Evolutionary conservation across 371 early-diverging fungal genomes (phyloP).

Genomic region (Mortierella sp.): DNA sequence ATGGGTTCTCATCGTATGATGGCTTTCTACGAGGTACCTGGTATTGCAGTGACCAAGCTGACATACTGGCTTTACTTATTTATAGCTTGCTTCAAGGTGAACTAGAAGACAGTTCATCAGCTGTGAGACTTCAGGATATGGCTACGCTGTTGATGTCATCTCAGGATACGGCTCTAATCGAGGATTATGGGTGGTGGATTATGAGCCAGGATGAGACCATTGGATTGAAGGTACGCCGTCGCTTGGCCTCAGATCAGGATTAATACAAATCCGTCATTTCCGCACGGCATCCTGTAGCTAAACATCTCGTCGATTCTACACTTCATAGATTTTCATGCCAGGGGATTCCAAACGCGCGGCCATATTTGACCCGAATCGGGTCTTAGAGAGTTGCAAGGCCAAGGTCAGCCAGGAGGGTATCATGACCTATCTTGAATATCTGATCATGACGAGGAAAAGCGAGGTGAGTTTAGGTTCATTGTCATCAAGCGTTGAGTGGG

Average conservation of each 20-base stretch:
- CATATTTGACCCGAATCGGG: slow-evolving; percentile 68
- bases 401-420: slow-evolving; percentile 61
- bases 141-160: slow-evolving; percentile 61
- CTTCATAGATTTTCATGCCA: slow-evolving; percentile 62
- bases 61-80: neutral
- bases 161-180: slow-evolving; percentile 61
- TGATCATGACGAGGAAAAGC: slow-evolving; percentile 66
- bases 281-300: neutral
- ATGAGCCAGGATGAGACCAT: slow-evolving; percentile 61
- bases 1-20: neutral
- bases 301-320: neutral
- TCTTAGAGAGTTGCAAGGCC: slow-evolving; percentile 63
- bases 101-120: slow-evolving; percentile 68
- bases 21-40: neutral
- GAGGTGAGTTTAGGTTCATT: slow-evolving; percentile 37
- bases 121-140: slow-evolving; percentile 65
- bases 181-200: slow-evolving; percentile 76
- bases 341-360: slow-evolving; percentile 47
- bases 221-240: slow-evolving; percentile 34
- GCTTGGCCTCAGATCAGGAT: neutral
- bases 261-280: too few relatives aligned
- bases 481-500: neutral
- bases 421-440: slow-evolving; percentile 70
- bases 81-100: slow-evolving; percentile 68
- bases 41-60: neutral